Evolutionary conservation across 371 early-diverging fungal species (phyloP).

Genomic region (Mucor mucedo): DNA sequence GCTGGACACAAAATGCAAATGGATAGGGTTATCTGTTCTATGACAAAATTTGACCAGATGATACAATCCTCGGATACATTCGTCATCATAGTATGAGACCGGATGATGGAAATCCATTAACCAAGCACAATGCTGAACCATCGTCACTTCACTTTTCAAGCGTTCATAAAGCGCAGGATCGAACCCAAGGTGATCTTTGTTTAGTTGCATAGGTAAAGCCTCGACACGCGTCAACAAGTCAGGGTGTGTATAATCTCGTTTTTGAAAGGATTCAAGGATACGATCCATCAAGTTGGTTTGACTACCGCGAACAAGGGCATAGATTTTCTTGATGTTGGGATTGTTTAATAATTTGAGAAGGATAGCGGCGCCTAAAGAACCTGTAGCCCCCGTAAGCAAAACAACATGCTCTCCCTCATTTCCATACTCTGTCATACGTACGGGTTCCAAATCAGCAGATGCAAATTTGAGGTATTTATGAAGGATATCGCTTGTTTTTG

Average conservation of each 20-base stretch:
- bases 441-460: background rate
- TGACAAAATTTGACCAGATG: constrained; percentile 37
- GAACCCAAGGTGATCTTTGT: constrained; percentile 32
- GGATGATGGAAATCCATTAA: constrained; percentile 37
- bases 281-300: constrained; percentile 19
- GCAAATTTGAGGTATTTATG: constrained; percentile 19
- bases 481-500: constrained; percentile 11
- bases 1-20: constrained; percentile 37
- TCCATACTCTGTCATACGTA: constrained; percentile 1
- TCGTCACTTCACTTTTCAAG: constrained; percentile 34
- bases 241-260: constrained; percentile 28
- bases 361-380: constrained; percentile 44
- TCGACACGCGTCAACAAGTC: constrained; percentile 12
- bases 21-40: constrained; percentile 32
- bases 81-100: constrained; percentile 34
- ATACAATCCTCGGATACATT: constrained; percentile 33
- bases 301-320: constrained; percentile 36
- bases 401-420: constrained; percentile 22
- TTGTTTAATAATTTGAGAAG: constrained; percentile 34
- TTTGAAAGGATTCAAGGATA: constrained; percentile 28
- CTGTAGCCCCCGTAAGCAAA: constrained; percentile 49
- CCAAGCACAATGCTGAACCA: constrained; percentile 40
- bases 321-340: constrained; percentile 31
- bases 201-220: constrained; percentile 18
- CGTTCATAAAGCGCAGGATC: constrained; percentile 18